Base-by-base conservation (phyloP, 345 rosid genomes). In the Heritiera fomes region DNA sequence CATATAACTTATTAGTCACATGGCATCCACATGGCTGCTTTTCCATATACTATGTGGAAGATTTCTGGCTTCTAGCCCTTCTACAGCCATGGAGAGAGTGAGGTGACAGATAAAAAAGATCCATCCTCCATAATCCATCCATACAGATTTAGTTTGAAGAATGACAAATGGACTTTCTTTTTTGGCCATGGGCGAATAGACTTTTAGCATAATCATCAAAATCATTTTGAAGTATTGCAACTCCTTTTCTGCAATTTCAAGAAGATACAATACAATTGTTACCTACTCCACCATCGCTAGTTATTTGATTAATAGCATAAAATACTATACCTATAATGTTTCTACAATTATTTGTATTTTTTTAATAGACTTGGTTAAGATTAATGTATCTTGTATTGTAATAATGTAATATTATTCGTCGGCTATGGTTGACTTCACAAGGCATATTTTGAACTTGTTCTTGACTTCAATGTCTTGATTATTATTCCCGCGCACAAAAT, bases 231-330 rank as follows among this genome's bases (percentile, higher is more conserved):
- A 23, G 28, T 23, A 23, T 23, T 23, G 28, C 28, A 23, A 23
- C 28, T 23, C 28, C 15, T 50, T 66, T 12, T 47, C 46, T 8
- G 46, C 77, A 41, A 46, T 55, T 56, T 30, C 14, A 28, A 70
- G 75, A 78, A 74, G 77, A 66, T 78, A 68, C 66, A 65, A 66
- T 78, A 68, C 66, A 65, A 65, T 49, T 72, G 82, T 60, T 65
- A 83, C 79, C 86, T 77, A 78, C 85, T 85, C 88, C 87, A 87
- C 84, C 69, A 71, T 11, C 10, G 49, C 32, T 68, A 68, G 53
- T 20, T 68, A 38, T 12, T 68, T 71, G 20, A 14, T 49, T 46
- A 23, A 45, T 46, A 20, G 73, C 50, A 43, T 34, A 34, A 38
- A 62, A 1, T 53, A 53, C 56, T 7, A 56, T 56, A 7, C 7